A percentile compares a stretch with the other conserved stretches of the same genome.
phyloP scores from a whole-genome alignment of 2,329 filamentous ascomycete genomes.

The Thielaviopsis euricoi region DNA sequence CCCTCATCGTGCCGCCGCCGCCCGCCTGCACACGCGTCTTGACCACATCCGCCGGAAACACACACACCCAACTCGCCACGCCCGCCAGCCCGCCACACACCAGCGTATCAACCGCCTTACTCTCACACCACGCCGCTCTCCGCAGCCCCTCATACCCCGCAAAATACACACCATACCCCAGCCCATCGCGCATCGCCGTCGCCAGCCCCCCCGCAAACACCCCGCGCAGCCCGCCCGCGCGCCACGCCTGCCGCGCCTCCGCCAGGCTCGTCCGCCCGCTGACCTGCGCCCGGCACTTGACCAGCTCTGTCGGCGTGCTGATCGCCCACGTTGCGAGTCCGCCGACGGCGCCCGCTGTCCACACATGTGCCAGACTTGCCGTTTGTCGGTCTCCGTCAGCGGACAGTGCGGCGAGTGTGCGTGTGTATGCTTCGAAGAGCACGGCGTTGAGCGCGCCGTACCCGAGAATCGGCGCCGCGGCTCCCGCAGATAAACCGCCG shows the following conservation, averaged over 20 bases:
- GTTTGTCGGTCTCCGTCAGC: constrained; percentile 18
- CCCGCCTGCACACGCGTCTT: constrained; percentile 68
- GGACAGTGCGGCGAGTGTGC: constrained; percentile 50
- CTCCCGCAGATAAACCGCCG: constrained; percentile 38
- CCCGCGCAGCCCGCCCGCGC: constrained; percentile 43
- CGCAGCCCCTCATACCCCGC: constrained; percentile 76
- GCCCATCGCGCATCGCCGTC: constrained; percentile 66
- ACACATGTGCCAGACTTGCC: constrained; percentile 46
- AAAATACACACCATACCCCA: constrained; percentile 97
- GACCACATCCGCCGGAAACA: constrained; percentile 83
- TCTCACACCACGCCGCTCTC: constrained; percentile 21
- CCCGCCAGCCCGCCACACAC: constrained; percentile 79
- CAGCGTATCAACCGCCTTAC: constrained; percentile 46
- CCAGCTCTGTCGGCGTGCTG: constrained; percentile 73
- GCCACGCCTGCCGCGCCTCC: constrained; percentile 46
- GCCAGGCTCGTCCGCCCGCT: constrained; percentile 39
- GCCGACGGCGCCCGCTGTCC: constrained; percentile 63
- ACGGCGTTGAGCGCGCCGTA: constrained; percentile 86
- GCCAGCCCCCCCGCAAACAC: constrained; percentile 69
- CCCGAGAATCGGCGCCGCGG: constrained; percentile 70
- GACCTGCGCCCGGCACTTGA: constrained; percentile 79
- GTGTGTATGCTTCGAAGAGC: constrained; percentile 82
- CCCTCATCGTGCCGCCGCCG: constrained; percentile 35
- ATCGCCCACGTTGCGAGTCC: constrained; percentile 76
- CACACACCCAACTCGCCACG: constrained; percentile 71